phyloP scores from a whole-genome alignment of 306 rosid species.

The Clitoria ternatea region DNA sequence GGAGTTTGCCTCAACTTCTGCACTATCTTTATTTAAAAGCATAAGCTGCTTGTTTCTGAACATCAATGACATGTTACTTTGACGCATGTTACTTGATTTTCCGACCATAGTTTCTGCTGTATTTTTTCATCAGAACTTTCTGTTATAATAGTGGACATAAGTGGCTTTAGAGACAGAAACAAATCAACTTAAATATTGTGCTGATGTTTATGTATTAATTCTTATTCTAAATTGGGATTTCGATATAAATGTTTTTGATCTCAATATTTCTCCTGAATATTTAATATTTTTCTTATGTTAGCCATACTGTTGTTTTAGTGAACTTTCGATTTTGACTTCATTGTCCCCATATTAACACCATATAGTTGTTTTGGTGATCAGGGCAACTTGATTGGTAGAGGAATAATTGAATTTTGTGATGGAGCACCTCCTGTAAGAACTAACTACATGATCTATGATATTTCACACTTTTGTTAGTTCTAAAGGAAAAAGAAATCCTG shows the following conservation, averaged over 20 bases:
- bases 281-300: not conserved
- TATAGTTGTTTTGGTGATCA: conserved; percentile 29
- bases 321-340: not conserved
- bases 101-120: not conserved
- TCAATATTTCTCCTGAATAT: not conserved
- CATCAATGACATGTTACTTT: not conserved
- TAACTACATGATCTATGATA: conserved; percentile 3
- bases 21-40: not conserved
- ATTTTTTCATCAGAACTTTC: not conserved
- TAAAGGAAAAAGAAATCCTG: not conserved
- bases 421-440: conserved; percentile 83
- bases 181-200: not conserved
- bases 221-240: not conserved
- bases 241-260: not conserved
- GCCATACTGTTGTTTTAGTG: not conserved
- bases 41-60: not conserved
- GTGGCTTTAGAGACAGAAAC: not conserved
- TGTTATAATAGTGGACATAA: not conserved
- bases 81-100: not conserved
- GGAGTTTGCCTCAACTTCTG: not conserved
- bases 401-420: conserved; percentile 72
- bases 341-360: not conserved
- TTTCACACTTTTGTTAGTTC: not conserved
- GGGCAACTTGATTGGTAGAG: conserved; percentile 80
- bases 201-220: not conserved